phyloP scores from a whole-genome alignment of 331 rosid genomes.

The Spiraea crenata region DNA sequence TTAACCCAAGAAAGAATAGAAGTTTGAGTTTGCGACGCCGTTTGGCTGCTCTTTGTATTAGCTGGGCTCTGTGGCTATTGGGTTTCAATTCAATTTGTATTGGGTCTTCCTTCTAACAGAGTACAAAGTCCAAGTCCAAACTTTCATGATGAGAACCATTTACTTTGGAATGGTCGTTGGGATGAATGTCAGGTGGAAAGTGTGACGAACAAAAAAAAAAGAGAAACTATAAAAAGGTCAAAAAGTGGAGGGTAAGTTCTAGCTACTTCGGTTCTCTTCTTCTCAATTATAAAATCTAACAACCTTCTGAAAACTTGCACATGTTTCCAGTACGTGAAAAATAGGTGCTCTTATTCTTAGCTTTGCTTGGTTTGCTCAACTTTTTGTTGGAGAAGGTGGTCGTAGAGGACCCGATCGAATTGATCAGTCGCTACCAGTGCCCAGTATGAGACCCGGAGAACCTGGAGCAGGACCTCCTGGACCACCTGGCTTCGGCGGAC shows the following conservation, averaged over 20 bases:
- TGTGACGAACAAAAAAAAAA: slow-evolving; percentile 2
- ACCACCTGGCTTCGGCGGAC: no score
- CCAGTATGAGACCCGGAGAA: slow-evolving; percentile 45
- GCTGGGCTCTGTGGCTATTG: no score
- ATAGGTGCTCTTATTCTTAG: not conserved
- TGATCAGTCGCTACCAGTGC: slow-evolving; percentile 2
- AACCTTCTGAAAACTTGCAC: not conserved
- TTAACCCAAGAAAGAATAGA: no score
- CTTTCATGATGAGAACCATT: no score
- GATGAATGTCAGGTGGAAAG: slow-evolving; percentile 4
- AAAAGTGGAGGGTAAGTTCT: not conserved
- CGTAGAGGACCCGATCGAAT: not conserved
- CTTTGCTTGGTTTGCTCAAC: not conserved
- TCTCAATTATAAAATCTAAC: not conserved
- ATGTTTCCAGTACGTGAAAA: not conserved
- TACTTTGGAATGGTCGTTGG: slow-evolving; percentile 1
- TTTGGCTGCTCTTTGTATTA: no score
- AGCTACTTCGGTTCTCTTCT: no score
- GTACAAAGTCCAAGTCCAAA: no score
- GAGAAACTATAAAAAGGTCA: not conserved
- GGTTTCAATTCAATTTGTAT: no score
- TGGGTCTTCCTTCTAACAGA: no score
- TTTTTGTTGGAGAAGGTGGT: not conserved
- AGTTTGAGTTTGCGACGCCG: no score
- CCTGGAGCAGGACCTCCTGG: slow-evolving; percentile 1